Evolutionary conservation across 352 stramenopile species (phyloP).

Genomic region (Elongisporangium senticosum): DNA sequence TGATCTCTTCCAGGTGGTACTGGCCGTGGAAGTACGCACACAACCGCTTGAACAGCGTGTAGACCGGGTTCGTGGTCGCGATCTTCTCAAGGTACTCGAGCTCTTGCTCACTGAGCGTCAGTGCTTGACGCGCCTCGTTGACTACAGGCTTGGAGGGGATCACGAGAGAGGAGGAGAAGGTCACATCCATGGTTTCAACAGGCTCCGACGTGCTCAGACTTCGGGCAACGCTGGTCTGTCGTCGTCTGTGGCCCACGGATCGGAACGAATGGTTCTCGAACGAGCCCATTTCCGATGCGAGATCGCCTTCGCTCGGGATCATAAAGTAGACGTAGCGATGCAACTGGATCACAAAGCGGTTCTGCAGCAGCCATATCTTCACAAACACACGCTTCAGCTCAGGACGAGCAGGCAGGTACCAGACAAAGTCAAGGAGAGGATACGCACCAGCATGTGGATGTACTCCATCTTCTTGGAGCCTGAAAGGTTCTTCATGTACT

Average conservation of each 20-base stretch:
- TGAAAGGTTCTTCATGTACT: constrained; percentile 74
- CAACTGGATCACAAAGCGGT: constrained; percentile 78
- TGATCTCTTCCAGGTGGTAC: constrained; percentile 86
- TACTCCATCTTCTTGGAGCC: constrained; percentile 75
- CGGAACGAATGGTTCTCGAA: constrained; percentile 22
- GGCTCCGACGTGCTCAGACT: constrained; percentile 12
- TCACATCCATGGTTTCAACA: constrained; percentile 10
- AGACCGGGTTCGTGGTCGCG: constrained; percentile 71
- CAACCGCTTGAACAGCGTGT: constrained; percentile 74
- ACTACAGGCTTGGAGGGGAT: constrained; percentile 23
- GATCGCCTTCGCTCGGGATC: constrained; percentile 62
- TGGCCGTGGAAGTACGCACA: constrained; percentile 85
- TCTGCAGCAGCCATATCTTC: constrained; percentile 80
- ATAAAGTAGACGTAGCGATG: constrained; percentile 87
- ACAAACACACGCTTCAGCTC: not conserved
- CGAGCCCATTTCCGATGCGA: constrained; percentile 26
- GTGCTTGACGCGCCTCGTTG: constrained; percentile 28
- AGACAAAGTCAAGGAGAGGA: not conserved
- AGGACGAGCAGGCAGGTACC: not conserved
- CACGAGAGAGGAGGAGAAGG: constrained; percentile 4
- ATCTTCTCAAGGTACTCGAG: constrained; percentile 77
- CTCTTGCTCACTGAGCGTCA: constrained; percentile 58
- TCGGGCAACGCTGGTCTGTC: constrained; percentile 15
- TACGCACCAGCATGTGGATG: constrained; percentile 70
- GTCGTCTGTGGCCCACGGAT: constrained; percentile 9